Percentiles rank a stretch among this genome's conserved stretches.
These are phyloP conservation scores for Pichiaceae sp. DNA, from an alignment of 1,139 yeast genomes.

Conservation along the genomic window DNA sequence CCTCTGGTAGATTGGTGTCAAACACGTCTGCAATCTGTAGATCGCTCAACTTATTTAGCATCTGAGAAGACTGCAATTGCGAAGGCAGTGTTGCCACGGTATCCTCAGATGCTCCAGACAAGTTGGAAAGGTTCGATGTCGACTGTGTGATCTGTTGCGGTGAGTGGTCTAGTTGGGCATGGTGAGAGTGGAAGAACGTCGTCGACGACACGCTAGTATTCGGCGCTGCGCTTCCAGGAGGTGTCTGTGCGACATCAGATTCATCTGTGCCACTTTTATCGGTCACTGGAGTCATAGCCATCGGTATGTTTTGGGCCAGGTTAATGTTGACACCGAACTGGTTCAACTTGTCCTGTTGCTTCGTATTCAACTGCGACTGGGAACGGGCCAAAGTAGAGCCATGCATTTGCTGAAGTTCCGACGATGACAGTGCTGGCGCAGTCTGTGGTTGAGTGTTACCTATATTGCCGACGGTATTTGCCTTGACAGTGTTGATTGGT, in stretches of 20 bases:
- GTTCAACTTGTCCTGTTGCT: constrained; percentile 13
- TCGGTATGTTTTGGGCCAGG: constrained; percentile 53
- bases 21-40: constrained; percentile 1
- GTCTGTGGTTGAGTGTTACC: constrained; percentile 18
- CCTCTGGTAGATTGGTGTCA: not conserved
- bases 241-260: too few relatives aligned
- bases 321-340: constrained; percentile 35
- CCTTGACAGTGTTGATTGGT: constrained; percentile 45
- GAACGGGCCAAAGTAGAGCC: not conserved
- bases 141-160: constrained; percentile 8
- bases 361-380: not conserved
- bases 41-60: not conserved
- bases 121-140: constrained; percentile 9
- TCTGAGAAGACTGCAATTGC: not conserved
- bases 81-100: not conserved
- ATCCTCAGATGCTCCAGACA: not conserved
- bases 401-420: constrained; percentile 4
- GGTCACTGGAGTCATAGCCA: constrained; percentile 73
- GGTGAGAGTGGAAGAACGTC: constrained; percentile 10
- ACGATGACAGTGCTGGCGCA: constrained; percentile 11
- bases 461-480: not conserved
- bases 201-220: constrained; percentile 7
- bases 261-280: constrained; percentile 33
- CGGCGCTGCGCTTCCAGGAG: constrained; percentile 9
- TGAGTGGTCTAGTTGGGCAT: constrained; percentile 2